Percentiles rank a stretch among this genome's conserved stretches.
These are phyloP conservation scores for Liquidambar formosana DNA, from an alignment of 164 flowering plant genomes.

Conservation along the genomic window DNA sequence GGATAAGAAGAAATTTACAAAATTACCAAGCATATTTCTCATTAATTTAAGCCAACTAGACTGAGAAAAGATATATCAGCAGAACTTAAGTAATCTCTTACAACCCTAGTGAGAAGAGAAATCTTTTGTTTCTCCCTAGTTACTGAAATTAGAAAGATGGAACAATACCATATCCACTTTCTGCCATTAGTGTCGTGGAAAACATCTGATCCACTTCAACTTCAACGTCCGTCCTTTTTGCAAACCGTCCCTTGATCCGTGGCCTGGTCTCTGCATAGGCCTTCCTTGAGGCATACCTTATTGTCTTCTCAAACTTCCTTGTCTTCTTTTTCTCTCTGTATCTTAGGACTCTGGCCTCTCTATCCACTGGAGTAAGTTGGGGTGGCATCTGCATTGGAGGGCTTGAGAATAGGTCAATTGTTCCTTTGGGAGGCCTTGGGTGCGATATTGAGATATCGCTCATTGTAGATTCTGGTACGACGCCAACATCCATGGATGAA, in stretches of 20 bases:
- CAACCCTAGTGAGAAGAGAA: not conserved
- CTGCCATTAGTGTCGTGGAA: slow-evolving; percentile 49
- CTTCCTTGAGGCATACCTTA: slow-evolving; percentile 92
- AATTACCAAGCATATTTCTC: not conserved
- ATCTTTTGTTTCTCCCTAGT: not conserved
- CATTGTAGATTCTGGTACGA: slow-evolving; percentile 68
- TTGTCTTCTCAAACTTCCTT: slow-evolving; percentile 90
- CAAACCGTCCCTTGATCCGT: slow-evolving; percentile 88
- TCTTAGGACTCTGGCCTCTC: slow-evolving; percentile 84
- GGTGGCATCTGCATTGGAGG: slow-evolving; percentile 48
- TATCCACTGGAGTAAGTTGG: slow-evolving; percentile 64
- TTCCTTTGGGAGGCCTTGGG: slow-evolving; percentile 56
- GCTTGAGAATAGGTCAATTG: slow-evolving; percentile 65
- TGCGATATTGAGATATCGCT: slow-evolving; percentile 52
- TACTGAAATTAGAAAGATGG: slow-evolving; percentile 53
- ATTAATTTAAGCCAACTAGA: not conserved
- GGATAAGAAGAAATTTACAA: not conserved
- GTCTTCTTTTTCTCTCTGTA: slow-evolving; percentile 87
- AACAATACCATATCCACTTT: slow-evolving; percentile 61
- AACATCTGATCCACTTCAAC: slow-evolving; percentile 70
- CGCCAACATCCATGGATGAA: slow-evolving; percentile 66
- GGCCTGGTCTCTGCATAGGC: slow-evolving; percentile 95
- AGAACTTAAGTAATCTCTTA: slow-evolving; percentile 3
- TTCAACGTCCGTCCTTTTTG: slow-evolving; percentile 69
- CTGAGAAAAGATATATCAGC: not conserved